These are phyloP conservation scores for Phytopythium cucurbitacearum DNA, from an alignment of 352 stramenopile genomes.

Conservation along the genomic window DNA sequence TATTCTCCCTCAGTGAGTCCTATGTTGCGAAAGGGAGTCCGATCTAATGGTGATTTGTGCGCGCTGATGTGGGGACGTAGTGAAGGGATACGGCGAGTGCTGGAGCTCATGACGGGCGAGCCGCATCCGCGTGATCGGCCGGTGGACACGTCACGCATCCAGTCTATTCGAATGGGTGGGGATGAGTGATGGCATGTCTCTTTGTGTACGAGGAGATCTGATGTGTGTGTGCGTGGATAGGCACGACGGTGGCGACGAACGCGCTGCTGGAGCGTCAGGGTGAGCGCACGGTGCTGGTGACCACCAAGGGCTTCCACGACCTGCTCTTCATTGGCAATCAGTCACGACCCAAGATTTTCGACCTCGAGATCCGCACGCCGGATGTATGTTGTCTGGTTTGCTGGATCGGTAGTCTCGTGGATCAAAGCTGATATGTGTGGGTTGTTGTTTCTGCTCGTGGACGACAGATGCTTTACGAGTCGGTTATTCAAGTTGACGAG, in stretches of 20 bases:
- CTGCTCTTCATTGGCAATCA: slow-evolving; percentile 98
- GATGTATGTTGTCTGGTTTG: slow-evolving; percentile 34
- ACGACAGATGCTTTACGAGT: slow-evolving; percentile 93
- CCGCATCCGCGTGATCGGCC: slow-evolving; percentile 78
- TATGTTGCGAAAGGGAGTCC: neutral
- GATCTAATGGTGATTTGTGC: no score
- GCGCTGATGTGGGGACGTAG: slow-evolving; percentile 20
- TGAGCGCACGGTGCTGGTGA: slow-evolving; percentile 93
- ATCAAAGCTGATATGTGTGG: slow-evolving; percentile 1
- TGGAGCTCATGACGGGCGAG: slow-evolving; percentile 91
- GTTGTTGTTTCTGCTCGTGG: neutral
- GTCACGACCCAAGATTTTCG: slow-evolving; percentile 96
- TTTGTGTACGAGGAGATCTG: neutral
- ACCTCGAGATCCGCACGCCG: slow-evolving; percentile 92
- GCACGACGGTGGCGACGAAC: slow-evolving; percentile 99
- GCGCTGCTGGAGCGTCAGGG: slow-evolving; percentile 96
- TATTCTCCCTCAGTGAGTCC: neutral
- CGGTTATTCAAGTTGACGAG: slow-evolving; percentile 97
- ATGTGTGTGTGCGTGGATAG: slow-evolving; percentile 5
- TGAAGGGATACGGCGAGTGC: slow-evolving; percentile 92
- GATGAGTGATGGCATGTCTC: neutral
- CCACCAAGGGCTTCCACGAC: slow-evolving; percentile 95
- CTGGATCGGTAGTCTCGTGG: no score
- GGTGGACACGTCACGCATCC: slow-evolving; percentile 89
- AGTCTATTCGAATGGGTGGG: slow-evolving; percentile 95